These are phyloP conservation scores for Trichosporon faecale DNA, from an alignment of 1,284 basidiomycete genomes.

Conservation along the genomic window DNA sequence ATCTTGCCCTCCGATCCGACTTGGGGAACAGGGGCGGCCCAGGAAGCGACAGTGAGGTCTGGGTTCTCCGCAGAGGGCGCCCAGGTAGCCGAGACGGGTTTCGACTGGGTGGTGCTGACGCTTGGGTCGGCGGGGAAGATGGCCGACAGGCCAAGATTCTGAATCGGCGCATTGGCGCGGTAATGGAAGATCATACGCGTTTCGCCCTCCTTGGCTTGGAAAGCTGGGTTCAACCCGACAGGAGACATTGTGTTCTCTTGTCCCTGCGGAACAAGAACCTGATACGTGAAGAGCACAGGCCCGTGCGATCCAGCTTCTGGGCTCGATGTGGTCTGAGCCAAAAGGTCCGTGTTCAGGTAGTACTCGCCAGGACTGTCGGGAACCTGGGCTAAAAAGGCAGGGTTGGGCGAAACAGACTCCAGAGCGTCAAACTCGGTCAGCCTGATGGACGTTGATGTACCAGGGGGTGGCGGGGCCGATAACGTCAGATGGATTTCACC, in stretches of 20 bases:
- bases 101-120: constrained; percentile 55
- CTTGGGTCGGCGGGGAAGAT: constrained; percentile 44
- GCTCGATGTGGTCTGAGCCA: constrained; percentile 34
- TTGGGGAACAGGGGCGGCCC: background rate
- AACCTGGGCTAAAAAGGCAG: constrained; percentile 53
- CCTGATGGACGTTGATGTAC: constrained; percentile 38
- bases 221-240: constrained; percentile 54
- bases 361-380: constrained; percentile 54
- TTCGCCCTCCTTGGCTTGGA: constrained; percentile 55
- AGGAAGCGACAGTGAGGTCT: background rate
- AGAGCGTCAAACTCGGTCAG: constrained; percentile 54
- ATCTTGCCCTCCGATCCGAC: constrained; percentile 49
- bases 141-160: constrained; percentile 49
- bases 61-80: constrained; percentile 27
- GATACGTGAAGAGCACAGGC: constrained; percentile 56
- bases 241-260: constrained; percentile 48
- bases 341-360: constrained; percentile 51
- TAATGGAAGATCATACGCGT: constrained; percentile 57
- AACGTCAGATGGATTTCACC: constrained; percentile 53
- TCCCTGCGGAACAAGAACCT: constrained; percentile 52
- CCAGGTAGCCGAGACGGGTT: constrained; percentile 54
- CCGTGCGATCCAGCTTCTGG: constrained; percentile 23
- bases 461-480: background rate
- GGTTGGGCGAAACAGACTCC: constrained; percentile 57
- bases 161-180: constrained; percentile 31